Conservation (phyloP, 208 protist genomes). For the Trichomonas gallinae region DNA sequence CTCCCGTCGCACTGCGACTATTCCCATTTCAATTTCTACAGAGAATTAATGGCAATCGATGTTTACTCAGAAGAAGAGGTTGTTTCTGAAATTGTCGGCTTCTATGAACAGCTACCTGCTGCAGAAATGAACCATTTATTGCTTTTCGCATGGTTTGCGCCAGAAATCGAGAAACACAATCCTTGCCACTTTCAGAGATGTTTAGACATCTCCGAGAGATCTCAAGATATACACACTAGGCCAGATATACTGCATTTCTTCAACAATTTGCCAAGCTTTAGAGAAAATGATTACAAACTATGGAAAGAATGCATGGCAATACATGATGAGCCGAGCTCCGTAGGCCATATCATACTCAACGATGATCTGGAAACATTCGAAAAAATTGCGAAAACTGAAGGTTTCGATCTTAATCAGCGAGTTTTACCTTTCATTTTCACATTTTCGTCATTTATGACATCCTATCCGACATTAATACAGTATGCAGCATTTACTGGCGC, state of each 20-base stretch:
- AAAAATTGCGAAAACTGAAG: background rate
- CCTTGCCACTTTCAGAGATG: background rate
- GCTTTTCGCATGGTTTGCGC: background rate
- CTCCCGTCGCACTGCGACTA: background rate
- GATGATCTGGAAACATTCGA: background rate
- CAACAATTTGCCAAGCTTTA: background rate
- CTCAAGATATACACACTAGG: background rate
- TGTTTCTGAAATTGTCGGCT: background rate
- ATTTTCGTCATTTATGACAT: background rate
- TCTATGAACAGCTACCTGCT: background rate
- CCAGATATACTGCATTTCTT: background rate
- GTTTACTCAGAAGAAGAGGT: background rate
- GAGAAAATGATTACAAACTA: background rate
- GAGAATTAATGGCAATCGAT: background rate
- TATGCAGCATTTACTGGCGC: background rate
- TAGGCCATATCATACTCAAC: background rate
- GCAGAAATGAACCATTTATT: background rate
- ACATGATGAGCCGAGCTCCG: background rate
- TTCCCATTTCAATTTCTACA: background rate
- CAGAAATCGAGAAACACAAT: background rate
- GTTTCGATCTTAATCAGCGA: background rate
- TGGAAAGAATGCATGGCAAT: background rate
- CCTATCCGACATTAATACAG: background rate
- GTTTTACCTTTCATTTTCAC: background rate
- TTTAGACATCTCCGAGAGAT: background rate